A percentile compares a stretch with the other conserved stretches of the same genome.
These are phyloP conservation scores for Hanseniaspora pseudoguilliermondii DNA, from an alignment of 805 yeast species.

Conservation along the genomic window DNA sequence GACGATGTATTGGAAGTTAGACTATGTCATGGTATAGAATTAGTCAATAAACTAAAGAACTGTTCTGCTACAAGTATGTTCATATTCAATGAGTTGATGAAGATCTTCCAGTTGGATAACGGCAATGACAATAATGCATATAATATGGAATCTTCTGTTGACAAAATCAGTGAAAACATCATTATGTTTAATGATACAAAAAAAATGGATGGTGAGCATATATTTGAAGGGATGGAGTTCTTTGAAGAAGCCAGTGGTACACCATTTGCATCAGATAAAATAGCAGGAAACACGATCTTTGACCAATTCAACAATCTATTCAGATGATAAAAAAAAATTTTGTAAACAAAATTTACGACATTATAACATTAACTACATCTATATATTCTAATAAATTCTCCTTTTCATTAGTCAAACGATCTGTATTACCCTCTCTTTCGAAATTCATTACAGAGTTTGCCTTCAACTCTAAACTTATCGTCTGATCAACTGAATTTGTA, in stretches of 20 bases:
- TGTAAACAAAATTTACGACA: not conserved
- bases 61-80: conserved; percentile 8
- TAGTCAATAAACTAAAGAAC: conserved; percentile 5
- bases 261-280: not conserved
- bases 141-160: not conserved
- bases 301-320: conserved; percentile 9
- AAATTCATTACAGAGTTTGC: conserved; percentile 20
- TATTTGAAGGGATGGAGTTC: not conserved
- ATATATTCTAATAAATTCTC: conserved; percentile 23
- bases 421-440: conserved; percentile 31
- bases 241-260: not conserved
- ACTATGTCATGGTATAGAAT: conserved; percentile 16
- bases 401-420: conserved; percentile 20
- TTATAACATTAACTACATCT: conserved; percentile 17
- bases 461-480: not conserved
- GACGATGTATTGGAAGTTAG: conserved; percentile 40
- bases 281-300: not conserved
- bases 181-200: not conserved
- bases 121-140: not conserved
- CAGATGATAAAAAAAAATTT: not conserved
- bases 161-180: not conserved
- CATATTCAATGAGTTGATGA: conserved; percentile 8
- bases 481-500: conserved; percentile 10
- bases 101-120: not conserved
- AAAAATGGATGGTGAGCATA: not conserved